phyloP scores from a whole-genome alignment of 371 early-diverging fungal species.

The Syncephalastrum monosporum region DNA sequence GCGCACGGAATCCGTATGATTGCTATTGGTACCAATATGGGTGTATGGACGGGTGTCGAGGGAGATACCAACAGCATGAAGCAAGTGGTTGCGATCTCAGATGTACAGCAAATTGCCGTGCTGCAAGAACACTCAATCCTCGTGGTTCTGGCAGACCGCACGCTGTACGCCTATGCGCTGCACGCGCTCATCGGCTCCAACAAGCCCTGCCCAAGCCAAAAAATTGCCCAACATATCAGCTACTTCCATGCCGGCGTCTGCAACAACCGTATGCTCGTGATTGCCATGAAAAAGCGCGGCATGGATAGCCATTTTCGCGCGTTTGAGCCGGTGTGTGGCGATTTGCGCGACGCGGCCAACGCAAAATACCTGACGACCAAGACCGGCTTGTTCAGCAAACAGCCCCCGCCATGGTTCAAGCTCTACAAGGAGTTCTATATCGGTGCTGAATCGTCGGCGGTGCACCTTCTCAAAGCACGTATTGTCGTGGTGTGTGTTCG shows the following conservation, averaged over 20 bases:
- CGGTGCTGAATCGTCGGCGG: slow-evolving; percentile 75
- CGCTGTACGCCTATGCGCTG: slow-evolving; percentile 70
- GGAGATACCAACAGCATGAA: slow-evolving; percentile 32
- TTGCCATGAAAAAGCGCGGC: slow-evolving; percentile 62
- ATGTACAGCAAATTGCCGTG: slow-evolving; percentile 42
- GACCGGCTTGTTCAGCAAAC: slow-evolving; percentile 48
- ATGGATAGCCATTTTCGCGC: slow-evolving; percentile 69
- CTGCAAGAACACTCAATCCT: slow-evolving; percentile 38
- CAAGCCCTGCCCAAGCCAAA: slow-evolving; percentile 40
- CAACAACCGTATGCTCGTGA: slow-evolving; percentile 64
- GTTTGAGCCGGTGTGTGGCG: slow-evolving; percentile 62
- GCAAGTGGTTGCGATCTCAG: slow-evolving; percentile 27
- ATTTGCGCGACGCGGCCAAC: slow-evolving; percentile 54
- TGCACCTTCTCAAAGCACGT: slow-evolving; percentile 80
- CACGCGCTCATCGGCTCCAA: slow-evolving; percentile 50
- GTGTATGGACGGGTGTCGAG: slow-evolving; percentile 60
- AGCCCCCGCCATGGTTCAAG: slow-evolving; percentile 49
- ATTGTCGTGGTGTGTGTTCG: slow-evolving; percentile 85
- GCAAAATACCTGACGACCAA: slow-evolving; percentile 40
- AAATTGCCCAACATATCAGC: slow-evolving; percentile 65
- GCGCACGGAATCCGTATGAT: slow-evolving; percentile 57
- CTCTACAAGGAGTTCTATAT: slow-evolving; percentile 87
- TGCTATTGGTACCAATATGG: slow-evolving; percentile 79
- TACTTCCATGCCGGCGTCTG: slow-evolving; percentile 86
- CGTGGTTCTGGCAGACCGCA: slow-evolving; percentile 61